Base-by-base conservation (phyloP, 1,284 basidiomycete species). In the Vanrija sp. region DNA sequence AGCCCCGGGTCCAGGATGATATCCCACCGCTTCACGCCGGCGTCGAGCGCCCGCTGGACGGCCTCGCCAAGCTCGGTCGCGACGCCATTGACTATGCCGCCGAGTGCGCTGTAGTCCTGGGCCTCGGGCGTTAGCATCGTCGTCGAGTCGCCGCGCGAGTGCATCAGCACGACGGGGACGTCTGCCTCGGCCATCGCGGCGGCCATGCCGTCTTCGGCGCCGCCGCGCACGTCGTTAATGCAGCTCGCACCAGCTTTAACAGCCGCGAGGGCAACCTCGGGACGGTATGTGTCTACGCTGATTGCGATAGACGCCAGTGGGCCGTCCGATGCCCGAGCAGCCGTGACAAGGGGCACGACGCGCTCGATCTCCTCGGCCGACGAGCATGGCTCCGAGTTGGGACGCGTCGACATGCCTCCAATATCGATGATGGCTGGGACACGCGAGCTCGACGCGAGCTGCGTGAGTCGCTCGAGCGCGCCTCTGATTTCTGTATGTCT, bases 351-450 rank as follows among this genome's bases (percentile, higher is more conserved):
- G 0, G 92, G 89, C 0, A 88, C 80, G 15, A 96, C 87, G 34
- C 90, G 81, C 1, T 73, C 62, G 23, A 84, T 81, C 69, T 98
- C 96, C 57, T 95, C 90, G 47, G 85, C 81, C 0, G 81, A 70
- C 0, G 83, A 79, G 54, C 95, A 86, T 46, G 84, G 85, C 0
- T 76, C 78, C 0, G 91, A 88, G 15, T 61, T 57, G 0, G 93
- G 93, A 12, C 91, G 83, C 0, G 93, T 96, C 0, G 91, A 95
- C 78, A 93, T 92, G 0, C 96, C 96, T 0, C 96, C 95, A 12
- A 98, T 82, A 71, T 98, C 95, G 55, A 98, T 78, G 51, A 98
- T 88, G 58, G 86, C 82, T 0, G 88, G 71, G 3, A 55, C 62
- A 25, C 51, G 42, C 21, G 62, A 65, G 1, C 47, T 39, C 6